Percentiles rank a stretch among this genome's conserved stretches.
Evolutionary conservation across 257 asterid species (phyloP).

Genomic region (Galeopsis tetrahit): DNA sequence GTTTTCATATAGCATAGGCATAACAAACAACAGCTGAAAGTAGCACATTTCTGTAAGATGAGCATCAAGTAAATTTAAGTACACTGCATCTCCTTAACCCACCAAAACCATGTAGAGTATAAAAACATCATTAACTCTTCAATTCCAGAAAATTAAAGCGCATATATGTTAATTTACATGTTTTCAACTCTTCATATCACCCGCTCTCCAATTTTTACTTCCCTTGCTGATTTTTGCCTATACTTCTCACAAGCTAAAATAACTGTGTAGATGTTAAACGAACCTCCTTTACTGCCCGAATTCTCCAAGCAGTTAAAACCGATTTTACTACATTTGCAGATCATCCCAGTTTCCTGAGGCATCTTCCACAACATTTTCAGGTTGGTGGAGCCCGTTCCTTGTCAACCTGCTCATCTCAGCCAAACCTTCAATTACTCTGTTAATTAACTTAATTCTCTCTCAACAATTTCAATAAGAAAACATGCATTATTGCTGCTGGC

Average conservation of each 20-base stretch:
- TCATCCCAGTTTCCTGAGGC: conserved; percentile 46
- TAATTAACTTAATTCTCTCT: too few relatives aligned
- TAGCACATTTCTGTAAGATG: too few relatives aligned
- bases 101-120: too few relatives aligned
- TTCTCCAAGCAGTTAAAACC: background rate
- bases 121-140: too few relatives aligned
- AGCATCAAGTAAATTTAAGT: background rate
- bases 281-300: background rate
- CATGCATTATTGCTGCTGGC: too few relatives aligned
- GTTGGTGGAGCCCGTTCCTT: conserved; percentile 42
- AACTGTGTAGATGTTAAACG: background rate
- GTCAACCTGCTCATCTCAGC: conserved; percentile 61
- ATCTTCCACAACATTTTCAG: conserved; percentile 42
- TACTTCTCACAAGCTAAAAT: background rate
- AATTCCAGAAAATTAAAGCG: too few relatives aligned
- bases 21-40: too few relatives aligned
- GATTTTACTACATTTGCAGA: conserved; percentile 24
- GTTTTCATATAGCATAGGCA: too few relatives aligned
- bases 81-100: background rate
- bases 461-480: too few relatives aligned
- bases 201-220: too few relatives aligned
- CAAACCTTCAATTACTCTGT: conserved; percentile 39
- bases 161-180: too few relatives aligned
- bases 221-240: background rate
- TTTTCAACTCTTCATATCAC: too few relatives aligned